These are phyloP conservation scores for Penicillium crustosum DNA, from an alignment of 2,329 filamentous ascomycete genomes.

Conservation along the genomic window DNA sequence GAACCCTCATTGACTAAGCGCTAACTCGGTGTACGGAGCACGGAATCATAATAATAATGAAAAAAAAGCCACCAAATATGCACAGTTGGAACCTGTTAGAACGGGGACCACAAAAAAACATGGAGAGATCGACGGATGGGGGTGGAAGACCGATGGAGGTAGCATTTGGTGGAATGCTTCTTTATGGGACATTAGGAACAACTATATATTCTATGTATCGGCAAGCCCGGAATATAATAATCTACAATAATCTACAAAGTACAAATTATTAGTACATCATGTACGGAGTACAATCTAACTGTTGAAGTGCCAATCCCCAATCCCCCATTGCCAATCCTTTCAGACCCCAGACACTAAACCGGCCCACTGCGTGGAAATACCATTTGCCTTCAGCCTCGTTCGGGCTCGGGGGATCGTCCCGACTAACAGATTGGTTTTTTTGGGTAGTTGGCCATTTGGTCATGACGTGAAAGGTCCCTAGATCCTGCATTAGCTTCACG, in stretches of 20 bases:
- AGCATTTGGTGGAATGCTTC: not conserved
- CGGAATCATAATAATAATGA: not conserved
- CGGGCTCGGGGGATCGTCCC: slow-evolving; percentile 6
- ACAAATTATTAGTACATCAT: not conserved
- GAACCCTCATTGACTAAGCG: not conserved
- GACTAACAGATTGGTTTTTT: not conserved
- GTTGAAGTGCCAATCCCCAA: not conserved
- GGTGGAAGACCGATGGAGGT: not conserved
- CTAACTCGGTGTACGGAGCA: not conserved
- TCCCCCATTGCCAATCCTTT: not conserved
- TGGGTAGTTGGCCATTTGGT: not conserved
- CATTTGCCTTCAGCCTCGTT: slow-evolving; percentile 5
- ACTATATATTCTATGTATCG: not conserved
- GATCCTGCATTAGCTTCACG: slow-evolving; percentile 6
- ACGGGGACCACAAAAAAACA: slow-evolving; percentile 1
- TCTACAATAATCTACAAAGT: not conserved
- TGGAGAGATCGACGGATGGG: slow-evolving; percentile 14
- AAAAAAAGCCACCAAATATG: not conserved
- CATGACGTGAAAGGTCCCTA: not conserved
- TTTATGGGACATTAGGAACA: not conserved
- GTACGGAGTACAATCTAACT: not conserved
- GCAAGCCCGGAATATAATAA: not conserved
- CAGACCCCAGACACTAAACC: slow-evolving; percentile 2
- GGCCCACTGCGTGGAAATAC: slow-evolving; percentile 16
- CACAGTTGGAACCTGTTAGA: not conserved